Conservation (phyloP, 345 rosid species). For the Eucalyptus grandis region DNA sequence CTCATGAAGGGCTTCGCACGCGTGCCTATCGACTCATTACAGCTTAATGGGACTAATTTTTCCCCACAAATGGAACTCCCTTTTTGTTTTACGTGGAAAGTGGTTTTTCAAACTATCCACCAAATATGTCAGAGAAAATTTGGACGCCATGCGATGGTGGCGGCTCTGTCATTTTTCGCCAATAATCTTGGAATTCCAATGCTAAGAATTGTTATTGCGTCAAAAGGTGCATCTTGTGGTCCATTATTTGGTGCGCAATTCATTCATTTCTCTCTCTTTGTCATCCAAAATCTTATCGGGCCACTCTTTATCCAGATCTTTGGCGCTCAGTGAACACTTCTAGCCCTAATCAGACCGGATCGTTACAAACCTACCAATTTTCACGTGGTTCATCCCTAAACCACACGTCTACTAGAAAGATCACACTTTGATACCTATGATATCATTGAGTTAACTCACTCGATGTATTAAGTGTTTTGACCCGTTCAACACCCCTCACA, state of each 20-base stretch:
- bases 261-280: fast-evolving
- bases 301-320: fast-evolving
- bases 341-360: fast-evolving
- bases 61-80: not conserved
- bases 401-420: fast-evolving
- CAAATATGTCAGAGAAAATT: not conserved
- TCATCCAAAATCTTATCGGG: fast-evolving
- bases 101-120: not conserved
- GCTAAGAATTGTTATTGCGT: fast-evolving
- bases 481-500: too few species aligned
- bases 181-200: too few species aligned
- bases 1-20: too few species aligned
- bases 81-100: not conserved
- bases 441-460: not conserved
- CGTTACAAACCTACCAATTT: too few species aligned
- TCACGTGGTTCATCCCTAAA: not conserved
- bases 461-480: too few species aligned
- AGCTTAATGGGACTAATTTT: not conserved
- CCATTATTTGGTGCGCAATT: fast-evolving
- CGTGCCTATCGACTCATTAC: not conserved
- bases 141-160: not conserved
- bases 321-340: fast-evolving
- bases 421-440: not conserved
- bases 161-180: not conserved
- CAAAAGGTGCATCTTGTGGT: too few species aligned